phyloP scores from a whole-genome alignment of 2,329 filamentous ascomycete genomes.

The Penicillium sp. region DNA sequence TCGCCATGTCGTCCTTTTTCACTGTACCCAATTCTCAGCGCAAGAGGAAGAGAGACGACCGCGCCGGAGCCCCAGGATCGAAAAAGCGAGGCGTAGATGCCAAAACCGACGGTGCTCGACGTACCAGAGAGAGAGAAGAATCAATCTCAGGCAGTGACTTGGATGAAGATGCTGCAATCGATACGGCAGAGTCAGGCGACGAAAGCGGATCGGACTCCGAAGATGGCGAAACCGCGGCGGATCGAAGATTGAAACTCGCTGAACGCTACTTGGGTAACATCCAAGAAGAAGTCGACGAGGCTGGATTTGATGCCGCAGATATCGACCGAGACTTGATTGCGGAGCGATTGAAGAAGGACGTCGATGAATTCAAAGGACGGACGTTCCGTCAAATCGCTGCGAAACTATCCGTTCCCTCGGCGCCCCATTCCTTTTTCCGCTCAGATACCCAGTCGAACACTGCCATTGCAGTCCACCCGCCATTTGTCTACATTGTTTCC shows the following conservation, averaged over 20 bases:
- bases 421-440: slow-evolving; percentile 70
- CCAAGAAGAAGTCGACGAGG: slow-evolving; percentile 75
- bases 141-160: slow-evolving; percentile 85
- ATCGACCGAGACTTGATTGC: slow-evolving; percentile 92
- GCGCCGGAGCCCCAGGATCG: slow-evolving; percentile 42
- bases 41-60: slow-evolving; percentile 77
- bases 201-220: slow-evolving; percentile 69
- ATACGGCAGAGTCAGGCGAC: slow-evolving; percentile 49
- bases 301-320: slow-evolving; percentile 89
- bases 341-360: slow-evolving; percentile 85
- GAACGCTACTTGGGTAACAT: slow-evolving; percentile 93
- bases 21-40: slow-evolving; percentile 81
- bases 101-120: slow-evolving; percentile 40
- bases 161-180: slow-evolving; percentile 55
- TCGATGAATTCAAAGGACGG: slow-evolving; percentile 85
- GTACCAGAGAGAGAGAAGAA: slow-evolving; percentile 61
- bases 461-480: slow-evolving; percentile 73
- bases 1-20: slow-evolving; percentile 89
- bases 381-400: slow-evolving; percentile 78
- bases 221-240: slow-evolving; percentile 78
- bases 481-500: slow-evolving; percentile 82
- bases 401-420: slow-evolving; percentile 67
- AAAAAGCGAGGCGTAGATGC: slow-evolving; percentile 48
- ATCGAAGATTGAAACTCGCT: slow-evolving; percentile 80
- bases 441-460: slow-evolving; percentile 77